These are phyloP conservation scores for Scenedesmus sp. DNA, from an alignment of 163 green algal genomes.

Conservation along the genomic window DNA sequence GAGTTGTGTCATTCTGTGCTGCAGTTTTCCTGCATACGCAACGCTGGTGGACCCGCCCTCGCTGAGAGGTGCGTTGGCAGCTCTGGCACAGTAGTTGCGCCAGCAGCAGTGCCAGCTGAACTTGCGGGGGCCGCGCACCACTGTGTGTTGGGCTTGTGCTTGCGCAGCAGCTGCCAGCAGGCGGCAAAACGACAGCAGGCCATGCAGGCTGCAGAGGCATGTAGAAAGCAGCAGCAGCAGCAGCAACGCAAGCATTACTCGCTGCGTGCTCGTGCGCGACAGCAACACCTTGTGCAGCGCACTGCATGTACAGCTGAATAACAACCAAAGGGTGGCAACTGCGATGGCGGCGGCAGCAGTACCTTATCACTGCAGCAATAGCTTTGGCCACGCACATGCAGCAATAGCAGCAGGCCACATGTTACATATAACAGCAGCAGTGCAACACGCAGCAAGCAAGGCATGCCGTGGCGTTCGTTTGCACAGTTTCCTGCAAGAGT, in stretches of 20 bases:
- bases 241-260: not conserved
- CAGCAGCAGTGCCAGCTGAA: not conserved
- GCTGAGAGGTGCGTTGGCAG: not conserved
- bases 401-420: not conserved
- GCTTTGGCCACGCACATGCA: not conserved
- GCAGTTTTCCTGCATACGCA: conserved; percentile 20
- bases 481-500: not conserved
- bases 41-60: conserved; percentile 10
- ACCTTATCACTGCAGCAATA: not conserved
- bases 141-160: not conserved
- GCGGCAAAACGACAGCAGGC: not conserved
- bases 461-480: not conserved
- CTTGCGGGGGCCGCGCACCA: not conserved
- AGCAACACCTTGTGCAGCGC: not conserved
- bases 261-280: too few species aligned
- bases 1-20: not conserved
- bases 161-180: not conserved
- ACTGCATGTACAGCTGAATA: not conserved
- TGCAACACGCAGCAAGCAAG: not conserved
- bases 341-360: not conserved
- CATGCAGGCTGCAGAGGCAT: not conserved
- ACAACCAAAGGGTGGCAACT: not conserved
- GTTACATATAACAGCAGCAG: not conserved
- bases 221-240: not conserved
- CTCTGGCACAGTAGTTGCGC: not conserved